These are phyloP conservation scores for Collybia nuda DNA, from an alignment of 768 basidiomycete species.

Conservation along the genomic window DNA sequence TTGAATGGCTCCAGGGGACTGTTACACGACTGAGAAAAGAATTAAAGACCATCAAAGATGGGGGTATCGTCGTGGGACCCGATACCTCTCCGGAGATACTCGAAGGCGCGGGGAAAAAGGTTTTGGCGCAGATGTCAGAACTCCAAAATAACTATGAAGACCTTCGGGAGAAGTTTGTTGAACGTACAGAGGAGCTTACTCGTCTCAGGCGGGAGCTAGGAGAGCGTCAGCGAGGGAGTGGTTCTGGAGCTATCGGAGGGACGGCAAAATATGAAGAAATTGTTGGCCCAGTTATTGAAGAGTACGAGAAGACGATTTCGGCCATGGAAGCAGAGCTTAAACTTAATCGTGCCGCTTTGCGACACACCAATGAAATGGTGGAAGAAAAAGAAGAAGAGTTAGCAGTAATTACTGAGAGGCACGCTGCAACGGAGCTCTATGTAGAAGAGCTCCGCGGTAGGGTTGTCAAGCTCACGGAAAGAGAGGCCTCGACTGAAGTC, in stretches of 20 bases:
- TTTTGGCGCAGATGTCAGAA: conserved; percentile 78
- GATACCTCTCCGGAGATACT: conserved; percentile 35
- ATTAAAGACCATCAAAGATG: conserved; percentile 76
- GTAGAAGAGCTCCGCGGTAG: conserved; percentile 83
- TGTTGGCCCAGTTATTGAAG: conserved; percentile 96
- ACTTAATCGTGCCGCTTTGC: conserved; percentile 81
- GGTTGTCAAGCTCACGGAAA: conserved; percentile 79
- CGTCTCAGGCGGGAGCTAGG: conserved; percentile 77
- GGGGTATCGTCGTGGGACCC: conserved; percentile 34
- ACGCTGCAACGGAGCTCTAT: conserved; percentile 80
- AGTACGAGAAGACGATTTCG: conserved; percentile 96
- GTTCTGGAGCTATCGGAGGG: conserved; percentile 61
- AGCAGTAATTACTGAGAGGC: conserved; percentile 60
- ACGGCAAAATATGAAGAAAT: conserved; percentile 87
- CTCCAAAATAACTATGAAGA: conserved; percentile 86
- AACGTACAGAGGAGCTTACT: conserved; percentile 86
- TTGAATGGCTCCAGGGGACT: conserved; percentile 92
- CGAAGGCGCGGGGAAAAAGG: conserved; percentile 72
- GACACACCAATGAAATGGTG: conserved; percentile 90
- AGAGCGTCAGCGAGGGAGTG: conserved; percentile 62
- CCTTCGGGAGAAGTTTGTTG: conserved; percentile 79
- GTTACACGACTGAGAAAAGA: conserved; percentile 87
- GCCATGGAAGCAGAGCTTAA: conserved; percentile 93
- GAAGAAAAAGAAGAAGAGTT: conserved; percentile 90
- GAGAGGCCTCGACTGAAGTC: conserved; percentile 92